Evolutionary conservation across 2,329 filamentous ascomycete genomes (phyloP).

Genomic region (Penicillium glabrum): DNA sequence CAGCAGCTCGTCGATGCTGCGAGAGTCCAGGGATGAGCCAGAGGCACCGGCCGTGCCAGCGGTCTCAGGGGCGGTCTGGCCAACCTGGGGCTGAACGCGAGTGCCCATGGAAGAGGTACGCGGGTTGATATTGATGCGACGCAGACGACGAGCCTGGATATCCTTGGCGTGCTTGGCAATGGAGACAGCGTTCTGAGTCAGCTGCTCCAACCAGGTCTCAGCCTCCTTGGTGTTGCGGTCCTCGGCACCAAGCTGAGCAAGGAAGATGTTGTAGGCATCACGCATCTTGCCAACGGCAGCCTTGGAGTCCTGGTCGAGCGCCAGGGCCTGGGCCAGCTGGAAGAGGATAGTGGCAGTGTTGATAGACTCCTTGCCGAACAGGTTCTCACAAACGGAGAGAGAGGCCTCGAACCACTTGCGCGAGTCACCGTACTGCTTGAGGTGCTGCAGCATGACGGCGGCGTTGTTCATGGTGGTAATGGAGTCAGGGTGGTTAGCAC

Average conservation of each 20-base stretch:
- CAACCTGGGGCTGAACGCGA: constrained; percentile 63
- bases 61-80: constrained; percentile 56
- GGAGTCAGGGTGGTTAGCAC: constrained; percentile 88
- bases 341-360: constrained; percentile 94
- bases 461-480: constrained; percentile 99
- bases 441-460: constrained; percentile 94
- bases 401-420: constrained; percentile 96
- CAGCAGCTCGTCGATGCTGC: constrained; percentile 89
- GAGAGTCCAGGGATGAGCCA: constrained; percentile 61
- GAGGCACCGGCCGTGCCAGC: constrained; percentile 39
- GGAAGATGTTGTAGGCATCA: constrained; percentile 95
- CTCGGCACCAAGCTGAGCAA: constrained; percentile 77
- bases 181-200: constrained; percentile 91
- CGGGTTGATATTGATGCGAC: constrained; percentile 68
- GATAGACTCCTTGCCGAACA: constrained; percentile 86
- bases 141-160: constrained; percentile 70
- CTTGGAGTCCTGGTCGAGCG: constrained; percentile 93
- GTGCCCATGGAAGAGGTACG: constrained; percentile 56
- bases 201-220: constrained; percentile 91
- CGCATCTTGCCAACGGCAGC: constrained; percentile 90
- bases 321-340: constrained; percentile 93
- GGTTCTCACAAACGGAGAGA: constrained; percentile 80
- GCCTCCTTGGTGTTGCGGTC: constrained; percentile 99
- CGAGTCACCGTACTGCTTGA: constrained; percentile 93
- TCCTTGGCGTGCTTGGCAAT: constrained; percentile 94